A percentile compares a stretch with the other conserved stretches of the same genome.
Conservation (phyloP, 495 filamentous ascomycete genomes). For the Penicillium argentinense region DNA sequence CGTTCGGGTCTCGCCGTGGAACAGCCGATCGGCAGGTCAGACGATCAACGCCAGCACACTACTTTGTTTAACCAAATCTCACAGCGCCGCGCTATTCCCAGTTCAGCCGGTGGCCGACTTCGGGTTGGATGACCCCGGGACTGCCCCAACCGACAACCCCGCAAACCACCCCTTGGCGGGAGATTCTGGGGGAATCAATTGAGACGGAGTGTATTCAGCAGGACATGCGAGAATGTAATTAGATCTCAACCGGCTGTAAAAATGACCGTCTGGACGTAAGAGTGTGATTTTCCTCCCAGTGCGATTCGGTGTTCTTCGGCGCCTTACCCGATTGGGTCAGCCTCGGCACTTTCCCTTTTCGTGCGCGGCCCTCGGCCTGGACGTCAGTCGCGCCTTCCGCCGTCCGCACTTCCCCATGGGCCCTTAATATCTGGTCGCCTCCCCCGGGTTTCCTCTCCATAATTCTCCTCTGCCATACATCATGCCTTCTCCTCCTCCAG, state of each 20-base stretch:
- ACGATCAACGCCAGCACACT: too few species aligned
- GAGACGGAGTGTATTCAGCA: background rate
- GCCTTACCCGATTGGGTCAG: conserved; percentile 1
- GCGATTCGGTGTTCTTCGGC: conserved; percentile 1
- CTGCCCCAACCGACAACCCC: conserved; percentile 9
- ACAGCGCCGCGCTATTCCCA: conserved; percentile 3
- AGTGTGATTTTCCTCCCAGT: too few species aligned
- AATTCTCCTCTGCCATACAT: conserved; percentile 7
- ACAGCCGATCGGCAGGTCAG: background rate
- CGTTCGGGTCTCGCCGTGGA: background rate
- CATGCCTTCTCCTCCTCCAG: conserved; percentile 48
- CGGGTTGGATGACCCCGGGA: conserved; percentile 18
- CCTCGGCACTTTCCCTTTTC: conserved; percentile 28
- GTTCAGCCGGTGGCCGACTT: conserved; percentile 7
- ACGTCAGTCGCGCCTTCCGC: conserved; percentile 3
- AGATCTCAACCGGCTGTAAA: too few species aligned
- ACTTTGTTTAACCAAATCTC: background rate
- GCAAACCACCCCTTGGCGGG: background rate
- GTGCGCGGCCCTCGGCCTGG: conserved; percentile 21
- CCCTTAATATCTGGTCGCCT: conserved; percentile 17
- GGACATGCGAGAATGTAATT: background rate
- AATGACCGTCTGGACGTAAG: too few species aligned
- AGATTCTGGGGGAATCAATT: background rate
- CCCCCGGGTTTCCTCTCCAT: conserved; percentile 10
- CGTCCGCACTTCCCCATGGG: conserved; percentile 2